Base-by-base conservation (phyloP, 2,329 filamentous ascomycete species). In the Aspergillus sergii region DNA sequence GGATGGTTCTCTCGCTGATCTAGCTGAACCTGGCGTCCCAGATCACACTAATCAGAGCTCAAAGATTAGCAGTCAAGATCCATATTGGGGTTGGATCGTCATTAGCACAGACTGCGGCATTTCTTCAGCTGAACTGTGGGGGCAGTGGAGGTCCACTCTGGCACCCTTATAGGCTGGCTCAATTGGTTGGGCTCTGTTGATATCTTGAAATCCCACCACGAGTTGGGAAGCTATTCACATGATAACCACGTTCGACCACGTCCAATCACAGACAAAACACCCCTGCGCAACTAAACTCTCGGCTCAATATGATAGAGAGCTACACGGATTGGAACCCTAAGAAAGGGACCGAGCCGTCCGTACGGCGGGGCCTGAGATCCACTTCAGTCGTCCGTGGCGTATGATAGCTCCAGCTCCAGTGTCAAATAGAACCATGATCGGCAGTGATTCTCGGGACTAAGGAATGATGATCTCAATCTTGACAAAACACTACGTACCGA, bases 71-170 rank as follows among this genome's bases (percentile, higher is more conserved):
- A 36, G 7, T n/a, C 5, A 9, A n/a, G 50, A 14, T 21, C 50
- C 28, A 53, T 34, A 34, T 6, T 53, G 28, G 8, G 23, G 28
- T 19, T 10, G 3, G 50, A 53, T 30, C 50, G 6, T 19, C 48
- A 23, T 55, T 16, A 19, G 12, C 30, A 32, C 32, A 7, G 28
- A 50, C 26, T 50, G 43, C 57, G 57, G 34, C 45, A 59, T 59
- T 58, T 34, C 23, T 58, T 58, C 34, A n/a, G 41, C 59, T 54
- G 55, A 58, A 48, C 58, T 53, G 50, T 55, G 58, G 58, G 36
- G 46, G 8, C 39, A 58, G 36, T 28, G 9, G 34, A 36, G 34
- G 14, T 16, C 12, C 34, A 16, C 32, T 14, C 34, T 1, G 14
- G 16, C 34, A 36, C 34, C 10, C 10, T 34, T 34, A 4, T 11